These are phyloP conservation scores for Trichosporon sp. DNA, from an alignment of 1,284 basidiomycete genomes.

Conservation along the genomic window DNA sequence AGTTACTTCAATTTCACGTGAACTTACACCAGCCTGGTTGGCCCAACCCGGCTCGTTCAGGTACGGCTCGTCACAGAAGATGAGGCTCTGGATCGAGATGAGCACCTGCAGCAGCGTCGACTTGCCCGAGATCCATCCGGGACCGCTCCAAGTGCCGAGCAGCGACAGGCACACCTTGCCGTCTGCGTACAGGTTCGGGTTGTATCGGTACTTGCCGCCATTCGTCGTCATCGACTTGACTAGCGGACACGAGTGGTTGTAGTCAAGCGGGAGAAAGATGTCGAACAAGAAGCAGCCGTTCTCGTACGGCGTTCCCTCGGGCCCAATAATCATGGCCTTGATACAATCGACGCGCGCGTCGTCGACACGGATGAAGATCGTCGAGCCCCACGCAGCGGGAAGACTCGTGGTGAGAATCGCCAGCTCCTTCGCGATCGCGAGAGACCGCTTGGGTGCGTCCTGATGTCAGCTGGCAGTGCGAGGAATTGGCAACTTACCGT, in stretches of 20 bases:
- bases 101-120: slow-evolving; percentile 77
- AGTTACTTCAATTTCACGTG: slow-evolving; percentile 39
- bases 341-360: slow-evolving; percentile 83
- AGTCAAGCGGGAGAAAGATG: slow-evolving; percentile 71
- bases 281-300: slow-evolving; percentile 68
- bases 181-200: slow-evolving; percentile 81
- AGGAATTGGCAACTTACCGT: slow-evolving; percentile 44
- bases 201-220: slow-evolving; percentile 83
- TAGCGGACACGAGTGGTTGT: slow-evolving; percentile 59
- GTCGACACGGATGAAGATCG: slow-evolving; percentile 69
- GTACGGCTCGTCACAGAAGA: slow-evolving; percentile 84
- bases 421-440: slow-evolving; percentile 90
- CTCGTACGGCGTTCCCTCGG: slow-evolving; percentile 84
- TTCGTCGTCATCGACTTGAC: slow-evolving; percentile 87
- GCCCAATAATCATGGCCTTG: slow-evolving; percentile 83
- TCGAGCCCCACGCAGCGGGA: slow-evolving; percentile 85
- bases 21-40: slow-evolving; percentile 66
- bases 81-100: slow-evolving; percentile 93
- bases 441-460: slow-evolving; percentile 79
- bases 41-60: slow-evolving; percentile 89
- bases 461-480: slow-evolving; percentile 61
- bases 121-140: slow-evolving; percentile 82
- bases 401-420: slow-evolving; percentile 85
- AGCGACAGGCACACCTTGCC: slow-evolving; percentile 84
- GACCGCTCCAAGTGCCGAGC: slow-evolving; percentile 85